Evolutionary conservation across 208 protist species (phyloP).

Genomic region (Herpetomonas muscarum): DNA sequence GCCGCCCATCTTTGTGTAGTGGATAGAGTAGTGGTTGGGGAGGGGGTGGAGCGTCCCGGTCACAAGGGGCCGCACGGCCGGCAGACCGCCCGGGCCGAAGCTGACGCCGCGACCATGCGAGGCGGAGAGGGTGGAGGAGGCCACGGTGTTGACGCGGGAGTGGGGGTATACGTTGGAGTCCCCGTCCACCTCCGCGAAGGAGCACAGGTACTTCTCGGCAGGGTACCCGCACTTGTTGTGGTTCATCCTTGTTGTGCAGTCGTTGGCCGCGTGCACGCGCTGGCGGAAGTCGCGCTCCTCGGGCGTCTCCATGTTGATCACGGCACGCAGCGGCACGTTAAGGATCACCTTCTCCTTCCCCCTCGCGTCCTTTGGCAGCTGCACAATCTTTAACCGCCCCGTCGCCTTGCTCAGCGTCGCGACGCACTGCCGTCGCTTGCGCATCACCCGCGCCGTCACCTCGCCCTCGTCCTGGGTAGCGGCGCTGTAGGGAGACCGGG

Average conservation of each 20-base stretch:
- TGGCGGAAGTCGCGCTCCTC: conserved; percentile 48
- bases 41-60: conserved; percentile 1
- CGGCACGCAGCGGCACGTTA: conserved; percentile 37
- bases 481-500: no score
- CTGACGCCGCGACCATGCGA: neutral
- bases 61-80: no score
- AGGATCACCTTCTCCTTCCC: conserved; percentile 33
- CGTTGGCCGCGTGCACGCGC: conserved; percentile 16
- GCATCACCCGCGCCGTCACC: conserved; percentile 15
- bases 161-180: conserved; percentile 27
- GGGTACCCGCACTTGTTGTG: conserved; percentile 14
- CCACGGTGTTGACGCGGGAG: conserved; percentile 31
- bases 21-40: conserved; percentile 32
- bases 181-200: conserved; percentile 5
- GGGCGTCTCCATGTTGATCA: conserved; percentile 68
- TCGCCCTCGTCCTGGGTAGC: neutral
- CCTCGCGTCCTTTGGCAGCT: conserved; percentile 3
- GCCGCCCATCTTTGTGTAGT: conserved; percentile 39
- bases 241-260: conserved; percentile 22
- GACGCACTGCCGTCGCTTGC: conserved; percentile 23
- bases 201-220: conserved; percentile 15
- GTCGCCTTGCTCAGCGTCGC: conserved; percentile 23
- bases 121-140: conserved; percentile 6
- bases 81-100: no score
- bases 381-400: conserved; percentile 23